Base-by-base conservation (phyloP, 139 green algal genomes). In the Axilococcus clingmanii region DNA sequence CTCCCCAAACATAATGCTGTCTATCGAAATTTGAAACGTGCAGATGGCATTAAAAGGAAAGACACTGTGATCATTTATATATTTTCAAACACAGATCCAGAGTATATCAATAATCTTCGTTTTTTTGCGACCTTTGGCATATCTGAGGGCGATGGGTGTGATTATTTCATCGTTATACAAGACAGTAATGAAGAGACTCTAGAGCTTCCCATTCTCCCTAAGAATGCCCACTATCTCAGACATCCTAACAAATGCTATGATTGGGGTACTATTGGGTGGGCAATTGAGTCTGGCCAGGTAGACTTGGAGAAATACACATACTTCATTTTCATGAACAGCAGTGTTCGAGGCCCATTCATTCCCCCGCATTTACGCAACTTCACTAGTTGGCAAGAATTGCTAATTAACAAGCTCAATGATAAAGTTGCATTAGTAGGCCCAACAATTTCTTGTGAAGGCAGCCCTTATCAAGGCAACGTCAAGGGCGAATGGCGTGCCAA, bases 161-260 rank as follows among this genome's bases (percentile, higher is more conserved):
- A 89, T 48, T 86, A 87, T 41, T 29, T 83, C 4, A 72, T 89
- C 11, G 73, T 87, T 3, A 52, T 89, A 27, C 74, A 88, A 44
- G 37, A 68, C 29, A 52, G 28, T 27, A n/a, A n/a, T n/a, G n/a
- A n/a, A n/a, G n/a, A n/a, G n/a, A n/a, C n/a, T n/a, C n/a, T n/a
- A n/a, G n/a, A n/a, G 9, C 9, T 12, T 14, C 28, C 61, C 20
- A 54, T 87, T 25, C 60, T 89, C 22, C 81, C 81, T 4, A 14
- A 41, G 19, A 76, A 88, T 40, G 79, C 77, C 1, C 63, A 51
- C 9, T 88, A 83, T 54, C 57, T 83, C 20, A 48, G 36, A n/a
- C 81, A 89, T 51, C 40, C 57, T 4, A 88, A 88, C 47, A 62
- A 80, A 32, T 89, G 81, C 69, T 89, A 83, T 35, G 81, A 89